A percentile compares a stretch with the other conserved stretches of the same genome.
Conservation (phyloP, 2,329 filamentous ascomycete species). For the Cylindrodendrum hubeiense region DNA sequence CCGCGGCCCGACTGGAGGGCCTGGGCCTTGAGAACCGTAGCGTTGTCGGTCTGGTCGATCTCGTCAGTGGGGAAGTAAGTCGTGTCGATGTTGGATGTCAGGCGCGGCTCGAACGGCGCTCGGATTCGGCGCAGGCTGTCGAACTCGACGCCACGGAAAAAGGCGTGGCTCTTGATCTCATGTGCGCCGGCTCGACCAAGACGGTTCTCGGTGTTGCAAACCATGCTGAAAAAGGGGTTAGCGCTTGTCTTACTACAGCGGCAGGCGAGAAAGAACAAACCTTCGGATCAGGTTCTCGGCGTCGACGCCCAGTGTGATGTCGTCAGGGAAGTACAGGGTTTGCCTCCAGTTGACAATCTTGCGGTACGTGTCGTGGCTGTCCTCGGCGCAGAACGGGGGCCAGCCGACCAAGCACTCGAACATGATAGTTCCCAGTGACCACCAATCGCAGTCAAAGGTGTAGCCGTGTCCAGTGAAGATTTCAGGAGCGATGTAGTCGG, state of each 20-base stretch:
- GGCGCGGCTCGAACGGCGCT: conserved; percentile 93
- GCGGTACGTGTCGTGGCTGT: conserved; percentile 96
- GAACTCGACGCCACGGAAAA: conserved; percentile 98
- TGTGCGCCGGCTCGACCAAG: conserved; percentile 88
- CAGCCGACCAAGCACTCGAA: conserved; percentile 98
- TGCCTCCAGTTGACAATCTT: conserved; percentile 99
- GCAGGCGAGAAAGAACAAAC: conserved; percentile 62
- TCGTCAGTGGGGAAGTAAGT: conserved; percentile 99
- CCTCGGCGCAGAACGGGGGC: conserved; percentile 98
- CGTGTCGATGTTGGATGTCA: conserved; percentile 94
- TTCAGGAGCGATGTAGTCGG: conserved; percentile 98
- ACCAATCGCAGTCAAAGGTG: conserved; percentile 98
- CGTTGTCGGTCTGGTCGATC: conserved; percentile 96
- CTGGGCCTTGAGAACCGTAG: conserved; percentile 86
- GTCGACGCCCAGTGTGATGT: conserved; percentile 88
- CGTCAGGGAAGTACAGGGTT: conserved; percentile 95
- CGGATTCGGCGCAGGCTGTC: conserved; percentile 92
- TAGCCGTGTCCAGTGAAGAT: conserved; percentile 98
- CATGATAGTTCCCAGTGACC: conserved; percentile 99
- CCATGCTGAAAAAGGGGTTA: conserved; percentile 70
- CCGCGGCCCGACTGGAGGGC: conserved; percentile 75
- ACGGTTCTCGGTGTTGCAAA: conserved; percentile 94
- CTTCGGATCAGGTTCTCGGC: conserved; percentile 93
- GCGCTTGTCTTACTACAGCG: background rate
- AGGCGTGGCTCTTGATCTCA: conserved; percentile 93